Conservation (phyloP, 2,329 filamentous ascomycete genomes). For the Aureobasidium vineae region DNA sequence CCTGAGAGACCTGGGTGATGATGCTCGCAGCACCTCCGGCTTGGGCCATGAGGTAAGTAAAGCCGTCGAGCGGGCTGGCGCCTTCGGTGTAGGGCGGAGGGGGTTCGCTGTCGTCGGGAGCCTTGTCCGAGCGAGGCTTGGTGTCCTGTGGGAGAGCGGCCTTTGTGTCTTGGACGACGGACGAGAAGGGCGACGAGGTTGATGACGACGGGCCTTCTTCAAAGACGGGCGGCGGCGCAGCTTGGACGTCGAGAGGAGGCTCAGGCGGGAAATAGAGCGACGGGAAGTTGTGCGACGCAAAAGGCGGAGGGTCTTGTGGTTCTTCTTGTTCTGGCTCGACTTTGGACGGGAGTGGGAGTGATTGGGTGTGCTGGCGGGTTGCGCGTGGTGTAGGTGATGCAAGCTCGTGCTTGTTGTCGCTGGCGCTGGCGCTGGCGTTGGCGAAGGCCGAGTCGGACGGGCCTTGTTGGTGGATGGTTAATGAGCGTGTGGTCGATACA, state of each 20-base stretch:
- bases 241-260: constrained; percentile 17
- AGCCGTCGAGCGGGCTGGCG: constrained; percentile 84
- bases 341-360: not conserved
- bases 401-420: constrained; percentile 23
- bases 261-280: constrained; percentile 57
- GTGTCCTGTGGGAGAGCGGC: constrained; percentile 76
- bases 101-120: constrained; percentile 77
- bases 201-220: constrained; percentile 47
- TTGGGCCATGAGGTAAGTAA: constrained; percentile 96
- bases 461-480: constrained; percentile 10
- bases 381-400: constrained; percentile 24
- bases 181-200: constrained; percentile 38
- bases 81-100: constrained; percentile 96
- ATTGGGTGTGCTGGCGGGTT: constrained; percentile 18
- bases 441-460: not conserved
- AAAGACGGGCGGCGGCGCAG: constrained; percentile 46
- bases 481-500: constrained; percentile 30
- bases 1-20: constrained; percentile 98
- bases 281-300: constrained; percentile 62
- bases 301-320: constrained; percentile 59
- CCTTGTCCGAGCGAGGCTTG: constrained; percentile 69
- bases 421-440: constrained; percentile 17
- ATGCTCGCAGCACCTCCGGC: constrained; percentile 97
- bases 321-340: constrained; percentile 43
- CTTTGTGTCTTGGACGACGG: constrained; percentile 72